phyloP scores from a whole-genome alignment of 108 stramenopile genomes.

The Pseudonitzschia multistriata region DNA sequence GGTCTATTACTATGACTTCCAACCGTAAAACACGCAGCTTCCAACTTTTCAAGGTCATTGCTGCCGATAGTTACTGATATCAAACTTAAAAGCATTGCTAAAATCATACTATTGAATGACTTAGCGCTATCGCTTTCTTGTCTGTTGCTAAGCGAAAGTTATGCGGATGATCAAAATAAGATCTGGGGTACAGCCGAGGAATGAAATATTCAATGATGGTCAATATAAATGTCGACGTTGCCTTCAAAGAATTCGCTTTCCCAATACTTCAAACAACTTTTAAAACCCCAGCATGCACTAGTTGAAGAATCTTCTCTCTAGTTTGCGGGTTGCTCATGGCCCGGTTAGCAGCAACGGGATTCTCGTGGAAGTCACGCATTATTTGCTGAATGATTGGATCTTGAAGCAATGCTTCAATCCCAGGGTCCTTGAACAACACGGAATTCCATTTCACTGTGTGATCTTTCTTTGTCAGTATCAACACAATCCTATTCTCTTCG shows the following conservation, averaged over 20 bases:
- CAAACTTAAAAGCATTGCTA: too few species aligned
- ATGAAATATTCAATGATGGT: too few species aligned
- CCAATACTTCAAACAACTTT: neutral
- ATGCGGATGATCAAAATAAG: too few species aligned
- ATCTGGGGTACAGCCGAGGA: too few species aligned
- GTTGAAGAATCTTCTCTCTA: neutral
- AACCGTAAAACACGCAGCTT: neutral
- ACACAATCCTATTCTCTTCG: neutral
- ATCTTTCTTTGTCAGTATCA: conserved; percentile 4
- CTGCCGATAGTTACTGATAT: neutral
- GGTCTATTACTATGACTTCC: conserved; percentile 53
- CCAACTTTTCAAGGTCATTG: neutral
- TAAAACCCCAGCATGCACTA: neutral
- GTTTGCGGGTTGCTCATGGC: neutral
- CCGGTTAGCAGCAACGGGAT: neutral
- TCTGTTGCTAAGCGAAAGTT: too few species aligned
- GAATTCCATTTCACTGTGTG: neutral
- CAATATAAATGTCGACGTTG: too few species aligned
- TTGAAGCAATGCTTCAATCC: neutral
- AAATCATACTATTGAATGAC: too few species aligned
- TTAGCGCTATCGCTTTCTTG: too few species aligned
- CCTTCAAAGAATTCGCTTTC: too few species aligned
- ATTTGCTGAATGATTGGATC: neutral
- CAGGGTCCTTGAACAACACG: neutral
- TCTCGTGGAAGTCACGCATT: neutral